Evolutionary conservation across 129 eudicot genomes (phyloP).

Genomic region (Arctium minus): DNA sequence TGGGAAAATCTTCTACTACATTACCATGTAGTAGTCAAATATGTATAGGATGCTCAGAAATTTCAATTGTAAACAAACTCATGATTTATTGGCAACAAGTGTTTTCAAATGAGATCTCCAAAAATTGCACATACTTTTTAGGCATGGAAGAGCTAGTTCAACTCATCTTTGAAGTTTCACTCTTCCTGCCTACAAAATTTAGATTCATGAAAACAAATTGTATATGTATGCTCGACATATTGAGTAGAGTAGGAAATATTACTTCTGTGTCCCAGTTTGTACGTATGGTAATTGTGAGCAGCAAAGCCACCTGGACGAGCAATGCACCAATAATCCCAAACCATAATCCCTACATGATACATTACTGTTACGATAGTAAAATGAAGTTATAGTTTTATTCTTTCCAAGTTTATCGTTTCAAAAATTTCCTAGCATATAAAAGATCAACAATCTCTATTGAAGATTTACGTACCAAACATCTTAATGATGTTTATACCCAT

Average conservation of each 20-base stretch:
- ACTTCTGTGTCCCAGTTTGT: conserved; percentile 68
- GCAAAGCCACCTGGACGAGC: conserved; percentile 46
- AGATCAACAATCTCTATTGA: not conserved
- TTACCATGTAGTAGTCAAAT: not conserved
- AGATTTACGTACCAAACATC: not conserved
- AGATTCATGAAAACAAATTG: not conserved
- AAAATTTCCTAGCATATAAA: not conserved
- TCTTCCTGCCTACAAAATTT: not conserved
- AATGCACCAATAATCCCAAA: conserved; percentile 69
- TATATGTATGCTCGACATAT: not conserved
- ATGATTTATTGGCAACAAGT: not conserved
- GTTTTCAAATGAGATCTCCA: not conserved
- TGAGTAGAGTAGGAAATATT: conserved; percentile 7
- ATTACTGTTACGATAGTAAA: not conserved
- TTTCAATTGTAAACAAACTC: not conserved
- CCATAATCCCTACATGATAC: conserved; percentile 63
- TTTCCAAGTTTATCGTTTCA: not conserved
- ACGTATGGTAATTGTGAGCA: conserved; percentile 35
- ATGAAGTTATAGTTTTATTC: not conserved
- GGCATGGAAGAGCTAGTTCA: not conserved
- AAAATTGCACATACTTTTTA: not conserved
- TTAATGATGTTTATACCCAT: not conserved
- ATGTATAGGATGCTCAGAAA: not conserved
- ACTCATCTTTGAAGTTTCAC: not conserved
- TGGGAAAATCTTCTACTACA: not conserved